Conservation (phyloP, 805 yeast species). For the Scheffersomyces amazonensis region DNA sequence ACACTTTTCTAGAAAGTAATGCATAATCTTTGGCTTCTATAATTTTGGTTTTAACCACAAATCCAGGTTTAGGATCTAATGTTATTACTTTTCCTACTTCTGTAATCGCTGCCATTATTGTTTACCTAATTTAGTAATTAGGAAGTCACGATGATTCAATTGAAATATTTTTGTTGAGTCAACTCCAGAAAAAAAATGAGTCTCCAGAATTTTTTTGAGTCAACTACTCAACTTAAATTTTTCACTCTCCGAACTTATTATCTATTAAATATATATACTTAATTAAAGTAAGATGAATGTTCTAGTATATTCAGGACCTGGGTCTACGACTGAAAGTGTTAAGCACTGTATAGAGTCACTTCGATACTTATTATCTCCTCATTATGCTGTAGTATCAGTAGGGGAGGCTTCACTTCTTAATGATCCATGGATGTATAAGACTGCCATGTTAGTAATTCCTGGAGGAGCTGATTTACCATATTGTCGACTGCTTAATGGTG, state of each 20-base stretch:
- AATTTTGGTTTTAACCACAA: slow-evolving; percentile 67
- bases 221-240: too few species aligned
- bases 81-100: slow-evolving; percentile 14
- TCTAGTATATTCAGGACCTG: slow-evolving; percentile 50
- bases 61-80: slow-evolving; percentile 59
- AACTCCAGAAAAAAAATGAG: too few species aligned
- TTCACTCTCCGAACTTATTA: too few species aligned
- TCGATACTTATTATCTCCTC: slow-evolving; percentile 72
- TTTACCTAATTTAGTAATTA: too few species aligned
- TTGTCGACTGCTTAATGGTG: slow-evolving; percentile 69
- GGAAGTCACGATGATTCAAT: too few species aligned
- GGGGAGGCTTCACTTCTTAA: slow-evolving; percentile 57
- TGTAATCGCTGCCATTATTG: background rate
- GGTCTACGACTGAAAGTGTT: slow-evolving; percentile 84
- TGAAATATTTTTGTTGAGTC: too few species aligned
- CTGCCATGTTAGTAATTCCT: slow-evolving; percentile 80
- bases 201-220: too few species aligned
- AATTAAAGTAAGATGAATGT: too few species aligned
- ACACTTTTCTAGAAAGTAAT: slow-evolving; percentile 54
- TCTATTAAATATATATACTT: too few species aligned
- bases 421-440: slow-evolving; percentile 88
- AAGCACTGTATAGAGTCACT: slow-evolving; percentile 79
- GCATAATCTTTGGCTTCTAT: slow-evolving; percentile 27
- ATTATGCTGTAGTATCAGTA: slow-evolving; percentile 80
- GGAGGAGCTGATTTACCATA: slow-evolving; percentile 97